A percentile compares a stretch with the other conserved stretches of the same genome.
These are phyloP conservation scores for Ceratocystis albifundus DNA, from an alignment of 2,329 filamentous ascomycete genomes.

Conservation along the genomic window DNA sequence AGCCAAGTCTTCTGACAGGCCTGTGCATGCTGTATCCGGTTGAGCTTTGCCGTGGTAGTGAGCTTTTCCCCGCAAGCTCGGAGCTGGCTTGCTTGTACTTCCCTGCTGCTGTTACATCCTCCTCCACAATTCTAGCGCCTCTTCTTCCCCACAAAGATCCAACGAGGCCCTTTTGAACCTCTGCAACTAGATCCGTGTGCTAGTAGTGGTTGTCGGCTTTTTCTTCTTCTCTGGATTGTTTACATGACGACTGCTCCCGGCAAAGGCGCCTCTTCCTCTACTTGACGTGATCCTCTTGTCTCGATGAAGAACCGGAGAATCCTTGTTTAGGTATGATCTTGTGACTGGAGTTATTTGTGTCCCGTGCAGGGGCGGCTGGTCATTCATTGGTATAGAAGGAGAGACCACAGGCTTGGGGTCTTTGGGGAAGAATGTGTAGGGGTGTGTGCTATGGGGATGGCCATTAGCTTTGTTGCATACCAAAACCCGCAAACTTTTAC, in stretches of 20 bases:
- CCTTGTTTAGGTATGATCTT: background rate
- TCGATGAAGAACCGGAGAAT: background rate
- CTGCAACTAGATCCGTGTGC: background rate
- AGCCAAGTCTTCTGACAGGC: no score
- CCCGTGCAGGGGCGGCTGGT: background rate
- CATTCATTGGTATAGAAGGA: background rate
- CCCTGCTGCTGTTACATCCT: background rate
- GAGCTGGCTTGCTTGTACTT: background rate
- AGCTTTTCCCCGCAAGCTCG: background rate
- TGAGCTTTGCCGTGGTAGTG: background rate
- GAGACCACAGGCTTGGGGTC: background rate
- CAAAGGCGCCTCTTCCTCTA: slow-evolving; percentile 1
- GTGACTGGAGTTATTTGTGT: background rate
- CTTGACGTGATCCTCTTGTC: slow-evolving; percentile 8
- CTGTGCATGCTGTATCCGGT: background rate
- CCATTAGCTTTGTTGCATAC: background rate
- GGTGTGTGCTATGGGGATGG: background rate
- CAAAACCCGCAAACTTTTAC: background rate
- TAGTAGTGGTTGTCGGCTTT: background rate
- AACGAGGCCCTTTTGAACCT: background rate
- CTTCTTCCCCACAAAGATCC: slow-evolving; percentile 3
- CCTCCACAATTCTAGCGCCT: background rate
- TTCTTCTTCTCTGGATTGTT: background rate
- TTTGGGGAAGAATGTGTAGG: slow-evolving; percentile 7
- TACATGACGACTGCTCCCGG: background rate